A percentile compares a stretch with the other conserved stretches of the same genome.
Conservation (phyloP, 1,284 basidiomycete genomes). For the Apiotrichum brassicae region DNA sequence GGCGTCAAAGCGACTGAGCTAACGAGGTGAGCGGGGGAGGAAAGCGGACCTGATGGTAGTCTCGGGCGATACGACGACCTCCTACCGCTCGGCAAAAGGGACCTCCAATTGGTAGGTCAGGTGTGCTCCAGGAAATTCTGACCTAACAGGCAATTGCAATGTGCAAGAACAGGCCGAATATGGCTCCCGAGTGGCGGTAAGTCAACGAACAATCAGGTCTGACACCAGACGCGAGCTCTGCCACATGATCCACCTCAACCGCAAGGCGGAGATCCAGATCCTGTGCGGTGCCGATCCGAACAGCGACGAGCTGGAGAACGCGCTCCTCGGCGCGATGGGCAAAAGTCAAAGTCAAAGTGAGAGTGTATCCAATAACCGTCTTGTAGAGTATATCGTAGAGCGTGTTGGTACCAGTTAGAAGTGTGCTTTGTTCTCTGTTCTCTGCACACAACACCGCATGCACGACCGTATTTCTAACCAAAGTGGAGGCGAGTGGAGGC, state of each 20-base stretch:
- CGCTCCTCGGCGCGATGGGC: background rate
- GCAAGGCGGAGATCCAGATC: constrained; percentile 85
- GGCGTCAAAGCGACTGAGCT: constrained; percentile 66
- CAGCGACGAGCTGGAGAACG: background rate
- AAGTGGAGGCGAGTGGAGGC: background rate
- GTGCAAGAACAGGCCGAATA: background rate
- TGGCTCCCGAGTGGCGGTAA: constrained; percentile 13
- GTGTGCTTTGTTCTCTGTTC: too few species aligned
- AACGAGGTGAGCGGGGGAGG: constrained; percentile 33
- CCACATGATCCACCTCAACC: constrained; percentile 66
- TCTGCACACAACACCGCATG: background rate
- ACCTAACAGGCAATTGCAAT: constrained; percentile 7
- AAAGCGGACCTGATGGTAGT: constrained; percentile 44
- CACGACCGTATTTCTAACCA: too few species aligned
- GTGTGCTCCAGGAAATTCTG: background rate
- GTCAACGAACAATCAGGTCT: constrained; percentile 1
- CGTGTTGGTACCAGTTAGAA: too few species aligned
- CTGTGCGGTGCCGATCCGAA: constrained; percentile 38
- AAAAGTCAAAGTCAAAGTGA: background rate
- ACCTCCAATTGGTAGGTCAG: constrained; percentile 61
- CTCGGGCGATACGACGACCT: constrained; percentile 55
- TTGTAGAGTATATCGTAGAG: constrained; percentile 19
- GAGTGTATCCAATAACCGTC: background rate
- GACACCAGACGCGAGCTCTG: constrained; percentile 60
- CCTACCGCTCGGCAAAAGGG: constrained; percentile 62